Evolutionary conservation across 1,284 basidiomycete genomes (phyloP), one percentile per base, ranked within the genome.

Genomic region (Takashimella koratensis): DNA sequence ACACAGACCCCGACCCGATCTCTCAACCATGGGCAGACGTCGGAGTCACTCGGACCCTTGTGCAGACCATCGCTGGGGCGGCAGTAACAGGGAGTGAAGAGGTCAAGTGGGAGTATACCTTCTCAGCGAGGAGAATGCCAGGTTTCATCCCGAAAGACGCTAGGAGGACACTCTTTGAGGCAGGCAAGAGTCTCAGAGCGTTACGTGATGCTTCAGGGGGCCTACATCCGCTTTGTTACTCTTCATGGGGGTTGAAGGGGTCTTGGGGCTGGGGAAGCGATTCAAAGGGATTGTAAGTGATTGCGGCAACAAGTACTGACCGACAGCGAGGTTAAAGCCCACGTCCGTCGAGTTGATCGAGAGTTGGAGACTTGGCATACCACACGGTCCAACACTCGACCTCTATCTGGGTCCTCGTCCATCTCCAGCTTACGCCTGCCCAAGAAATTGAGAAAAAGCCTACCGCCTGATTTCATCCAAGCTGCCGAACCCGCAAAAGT

Each of bases 11-110:
- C 1, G 59, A 67, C 40, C 53, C 61, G 2, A 47, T 47, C 3
- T 52, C 59, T 0, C 72, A 75, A 52, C 71, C 70, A 5, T 75
- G 72, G 72, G 45, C 58, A 0, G 72, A 74, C 49, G 53, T 75
- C 5, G 72, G 73, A n/a, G 68, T 72, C 30, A 68, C 62, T 0
- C 62, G 67, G 8, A 57, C 45, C 3, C 45, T 46, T 0, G 41
- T 47, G 5, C 43, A 44, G 1, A 19, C 40, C 8, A n/a, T 39
- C 0, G 42, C 26, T 16, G 58, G 52, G 4, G 49, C 43, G 23
- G n/a, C n/a, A n/a, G n/a, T n/a, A n/a, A n/a, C n/a, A n/a, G n/a
- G n/a, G n/a, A 16, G 30, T 36, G 30, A 16, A 8, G 51, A 52
- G 3, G 23, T 27, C 0, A 44, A 51, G 0, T 73, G 66, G 65